phyloP scores from a whole-genome alignment of 2,329 filamentous ascomycete genomes.

The Furcasterigmium furcatum region DNA sequence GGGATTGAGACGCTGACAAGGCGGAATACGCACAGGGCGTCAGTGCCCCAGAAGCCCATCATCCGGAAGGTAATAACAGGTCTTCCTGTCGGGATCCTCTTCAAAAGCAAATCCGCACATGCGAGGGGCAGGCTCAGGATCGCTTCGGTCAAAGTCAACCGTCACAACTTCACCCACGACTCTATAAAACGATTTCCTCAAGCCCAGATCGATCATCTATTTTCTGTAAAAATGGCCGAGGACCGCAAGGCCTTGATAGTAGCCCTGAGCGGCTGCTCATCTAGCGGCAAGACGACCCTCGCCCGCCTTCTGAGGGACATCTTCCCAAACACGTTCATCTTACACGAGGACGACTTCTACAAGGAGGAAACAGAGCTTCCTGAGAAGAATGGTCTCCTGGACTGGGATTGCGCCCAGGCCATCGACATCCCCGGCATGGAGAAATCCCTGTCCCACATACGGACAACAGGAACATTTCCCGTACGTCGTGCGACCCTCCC shows the following conservation, averaged over 20 bases:
- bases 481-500: too few species aligned
- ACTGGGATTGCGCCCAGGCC: constrained; percentile 89
- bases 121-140: background rate
- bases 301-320: constrained; percentile 80
- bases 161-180: too few species aligned
- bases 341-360: constrained; percentile 98
- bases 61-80: too few species aligned
- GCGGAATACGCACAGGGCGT: too few species aligned
- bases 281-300: constrained; percentile 92
- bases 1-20: too few species aligned
- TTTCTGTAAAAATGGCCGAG: background rate
- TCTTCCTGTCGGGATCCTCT: too few species aligned
- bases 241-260: constrained; percentile 60
- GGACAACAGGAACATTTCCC: constrained; percentile 61
- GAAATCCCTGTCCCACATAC: constrained; percentile 67
- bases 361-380: constrained; percentile 69
- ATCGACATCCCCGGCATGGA: constrained; percentile 70
- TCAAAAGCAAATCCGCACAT: background rate
- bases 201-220: background rate
- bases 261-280: constrained; percentile 85
- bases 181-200: too few species aligned
- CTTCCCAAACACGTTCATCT: constrained; percentile 74
- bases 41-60: too few species aligned
- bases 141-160: too few species aligned
- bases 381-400: constrained; percentile 59